Evolutionary conservation across 805 yeast species (phyloP), one percentile per base, ranked within the genome.

Genomic region (Yamadazyma insecticola): DNA sequence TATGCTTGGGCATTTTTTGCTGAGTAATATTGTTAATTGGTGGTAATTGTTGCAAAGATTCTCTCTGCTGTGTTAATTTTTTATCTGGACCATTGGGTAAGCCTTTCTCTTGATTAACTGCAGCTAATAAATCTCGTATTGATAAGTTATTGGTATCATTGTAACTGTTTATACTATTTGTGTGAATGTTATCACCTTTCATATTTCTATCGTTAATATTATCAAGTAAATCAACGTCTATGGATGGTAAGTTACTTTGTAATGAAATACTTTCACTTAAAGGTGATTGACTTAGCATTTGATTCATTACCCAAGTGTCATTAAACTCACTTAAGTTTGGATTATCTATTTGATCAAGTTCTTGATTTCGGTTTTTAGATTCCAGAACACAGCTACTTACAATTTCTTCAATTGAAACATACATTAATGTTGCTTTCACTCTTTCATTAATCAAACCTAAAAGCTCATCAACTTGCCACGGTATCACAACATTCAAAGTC

Each of bases 321-420:
- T 33, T 27, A 12, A 19, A 8, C n/a, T 24, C 17, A 14, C 5
- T 19, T 24, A 16, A 26, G 13, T 18, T 10, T n/a, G 16, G 17
- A 6, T 26, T 28, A 19, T 21, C 9, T 9, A 24, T 24, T 15
- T 30, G 34, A 12, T 28, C 33, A 8, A 8, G 13, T 24, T 21
- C 14, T 26, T 45, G 32, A 30, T 27, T 30, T n/a, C n/a, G n/a
- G n/a, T n/a, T n/a, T n/a, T n/a, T n/a, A 5, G 42, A 30, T 33
- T 75, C 78, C 46, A 70, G 72, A 9, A 74, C 64, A 39, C 82
- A 75, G 45, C 81, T 71, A 16, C 76, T 74, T 3, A 78, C 74
- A 26, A 78, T 66, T 43, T 78, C 84, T 31, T 70, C 78, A 25
- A 74, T 74, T 13, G 82, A 75, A 8, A 72, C 60, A 43, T 76